A percentile compares a stretch with the other conserved stretches of the same genome.
phyloP scores from a whole-genome alignment of 2,329 filamentous ascomycete genomes.

The Hypoxylon sp. region DNA sequence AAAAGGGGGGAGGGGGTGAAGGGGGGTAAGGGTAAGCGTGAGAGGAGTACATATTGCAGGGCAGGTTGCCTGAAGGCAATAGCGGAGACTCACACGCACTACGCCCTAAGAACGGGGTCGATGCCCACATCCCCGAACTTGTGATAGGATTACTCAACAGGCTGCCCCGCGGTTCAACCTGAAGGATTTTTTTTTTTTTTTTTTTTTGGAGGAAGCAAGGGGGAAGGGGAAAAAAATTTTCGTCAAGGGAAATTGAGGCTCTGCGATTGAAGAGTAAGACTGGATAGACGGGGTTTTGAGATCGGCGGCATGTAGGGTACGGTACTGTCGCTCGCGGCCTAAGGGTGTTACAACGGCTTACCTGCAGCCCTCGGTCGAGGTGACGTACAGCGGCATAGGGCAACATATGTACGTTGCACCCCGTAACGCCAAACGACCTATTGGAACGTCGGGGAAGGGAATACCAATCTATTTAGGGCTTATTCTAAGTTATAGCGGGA shows the following conservation, averaged over 20 bases:
- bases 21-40: slow-evolving; percentile 20
- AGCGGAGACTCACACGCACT: slow-evolving; percentile 23
- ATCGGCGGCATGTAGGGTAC: slow-evolving; percentile 17
- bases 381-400: slow-evolving; percentile 36
- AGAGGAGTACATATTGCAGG: slow-evolving; percentile 4
- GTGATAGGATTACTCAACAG: slow-evolving; percentile 13
- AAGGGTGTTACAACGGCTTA: slow-evolving; percentile 36
- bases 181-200: slow-evolving; percentile 5
- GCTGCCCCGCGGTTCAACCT: slow-evolving; percentile 37
- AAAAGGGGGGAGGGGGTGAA: not conserved
- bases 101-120: slow-evolving; percentile 15
- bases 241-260: slow-evolving; percentile 33
- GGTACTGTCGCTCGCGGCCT: slow-evolving; percentile 5
- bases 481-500: slow-evolving; percentile 22
- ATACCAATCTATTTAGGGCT: slow-evolving; percentile 26
- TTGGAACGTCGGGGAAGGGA: slow-evolving; percentile 23
- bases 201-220: slow-evolving; percentile 1
- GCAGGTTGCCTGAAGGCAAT: slow-evolving; percentile 28
- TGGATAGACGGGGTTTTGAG: slow-evolving; percentile 16
- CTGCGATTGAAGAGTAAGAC: slow-evolving; percentile 31
- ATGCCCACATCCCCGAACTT: slow-evolving; percentile 28
- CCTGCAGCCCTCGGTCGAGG: slow-evolving; percentile 39
- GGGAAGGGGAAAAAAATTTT: slow-evolving; percentile 24
- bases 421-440: slow-evolving; percentile 15
- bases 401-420: slow-evolving; percentile 24